phyloP scores from a whole-genome alignment of 192 early-diverging fungal species.

The Globomyces pollinis-pini region DNA sequence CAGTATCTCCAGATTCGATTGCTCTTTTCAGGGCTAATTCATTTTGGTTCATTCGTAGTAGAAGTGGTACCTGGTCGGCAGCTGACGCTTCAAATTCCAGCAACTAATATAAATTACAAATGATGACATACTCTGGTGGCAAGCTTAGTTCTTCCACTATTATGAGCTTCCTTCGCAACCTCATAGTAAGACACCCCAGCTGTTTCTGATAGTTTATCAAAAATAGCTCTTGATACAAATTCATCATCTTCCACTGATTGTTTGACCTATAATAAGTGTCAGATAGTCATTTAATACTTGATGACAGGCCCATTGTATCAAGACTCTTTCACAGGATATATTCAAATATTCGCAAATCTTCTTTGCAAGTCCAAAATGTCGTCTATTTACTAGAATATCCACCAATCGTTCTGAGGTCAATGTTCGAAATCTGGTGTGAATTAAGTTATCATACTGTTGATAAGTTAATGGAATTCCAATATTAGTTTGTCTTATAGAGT shows the following conservation, averaged over 20 bases:
- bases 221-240: constrained; percentile 66
- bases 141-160: constrained; percentile 71
- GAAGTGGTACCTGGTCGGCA: constrained; percentile 86
- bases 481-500: constrained; percentile 73
- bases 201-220: constrained; percentile 64
- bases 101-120: constrained; percentile 34
- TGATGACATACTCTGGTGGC: constrained; percentile 78
- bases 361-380: constrained; percentile 79
- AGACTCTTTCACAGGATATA: constrained; percentile 67
- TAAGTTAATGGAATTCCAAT: constrained; percentile 88
- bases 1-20: constrained; percentile 90
- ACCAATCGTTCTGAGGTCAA: constrained; percentile 77
- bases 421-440: constrained; percentile 42
- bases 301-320: constrained; percentile 95
- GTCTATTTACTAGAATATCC: constrained; percentile 72
- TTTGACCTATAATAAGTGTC: constrained; percentile 54
- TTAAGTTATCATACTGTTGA: constrained; percentile 58
- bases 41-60: constrained; percentile 90
- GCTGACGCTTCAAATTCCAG: constrained; percentile 92
- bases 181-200: constrained; percentile 80
- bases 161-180: constrained; percentile 84
- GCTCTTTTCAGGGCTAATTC: constrained; percentile 81
- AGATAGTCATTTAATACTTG: constrained; percentile 55
- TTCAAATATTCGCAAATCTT: constrained; percentile 77
- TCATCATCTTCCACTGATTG: constrained; percentile 81